Conservation (phyloP, 345 rosid species). For the Theobroma cacao region DNA sequence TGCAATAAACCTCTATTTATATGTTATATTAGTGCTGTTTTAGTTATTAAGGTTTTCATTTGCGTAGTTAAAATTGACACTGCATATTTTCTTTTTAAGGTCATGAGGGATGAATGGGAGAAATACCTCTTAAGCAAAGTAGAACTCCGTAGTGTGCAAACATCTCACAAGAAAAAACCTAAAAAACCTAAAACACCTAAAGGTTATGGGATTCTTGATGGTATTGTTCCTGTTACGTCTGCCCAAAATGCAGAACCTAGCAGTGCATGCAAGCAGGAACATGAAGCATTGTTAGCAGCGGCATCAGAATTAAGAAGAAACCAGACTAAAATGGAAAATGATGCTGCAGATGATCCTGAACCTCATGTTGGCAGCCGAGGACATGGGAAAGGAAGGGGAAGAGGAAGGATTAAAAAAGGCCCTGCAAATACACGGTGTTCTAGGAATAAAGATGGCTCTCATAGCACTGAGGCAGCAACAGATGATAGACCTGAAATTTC, state of each 20-base stretch:
- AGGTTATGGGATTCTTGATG: conserved; percentile 96
- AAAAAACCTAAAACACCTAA: conserved; percentile 69
- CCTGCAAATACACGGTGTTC: conserved; percentile 22
- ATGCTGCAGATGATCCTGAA: conserved; percentile 36
- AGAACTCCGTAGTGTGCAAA: conserved; percentile 60
- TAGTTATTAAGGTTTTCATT: not conserved
- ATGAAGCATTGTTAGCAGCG: conserved; percentile 70
- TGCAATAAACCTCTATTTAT: not conserved
- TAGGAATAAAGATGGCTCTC: conserved; percentile 26
- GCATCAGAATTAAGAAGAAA: conserved; percentile 67
- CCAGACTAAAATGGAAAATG: conserved; percentile 33
- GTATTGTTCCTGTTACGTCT: conserved; percentile 64
- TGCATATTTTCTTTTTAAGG: conserved; percentile 43
- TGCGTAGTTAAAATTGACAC: not conserved
- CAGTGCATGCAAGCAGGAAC: conserved; percentile 72
- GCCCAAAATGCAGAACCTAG: conserved; percentile 64
- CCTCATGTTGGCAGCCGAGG: conserved; percentile 33
- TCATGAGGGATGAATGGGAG: conserved; percentile 91
- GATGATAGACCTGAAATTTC: conserved; percentile 34
- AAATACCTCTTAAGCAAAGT: conserved; percentile 85
- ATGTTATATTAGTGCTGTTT: not conserved
- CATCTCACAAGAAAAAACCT: conserved; percentile 61
- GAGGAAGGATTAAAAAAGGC: conserved; percentile 38
- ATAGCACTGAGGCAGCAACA: conserved; percentile 18
- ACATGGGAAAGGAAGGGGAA: conserved; percentile 42